Evolutionary conservation across 495 filamentous ascomycete species (phyloP), one percentile per base, ranked within the genome.

Genomic region (Clohesyomyces aquaticus): DNA sequence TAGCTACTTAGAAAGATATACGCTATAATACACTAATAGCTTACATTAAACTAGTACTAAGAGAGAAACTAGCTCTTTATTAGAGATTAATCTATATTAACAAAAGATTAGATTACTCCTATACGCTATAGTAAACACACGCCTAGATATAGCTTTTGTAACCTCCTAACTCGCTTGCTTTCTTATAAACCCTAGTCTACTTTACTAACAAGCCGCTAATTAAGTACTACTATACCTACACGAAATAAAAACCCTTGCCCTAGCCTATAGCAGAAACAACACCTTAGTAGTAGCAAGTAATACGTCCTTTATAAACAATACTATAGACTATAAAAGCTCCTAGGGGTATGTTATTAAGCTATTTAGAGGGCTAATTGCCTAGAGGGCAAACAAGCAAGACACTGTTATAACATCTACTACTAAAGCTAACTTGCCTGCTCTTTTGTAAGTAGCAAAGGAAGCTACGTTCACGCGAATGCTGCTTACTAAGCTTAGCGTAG

Each of bases 31-130:
- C 45, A 48, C 45, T 22, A 48, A 48, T 48, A 48, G 19, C 19
- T 12, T 11, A 12, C 10, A 12, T 48, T 12, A 22, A 48, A 19
- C 19, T 48, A 48, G 21, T 12, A 22, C 45, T 48, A 12, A 48
- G 21, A 22, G 21, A 48, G 19, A 22, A n/a, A 10, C 21, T 22
- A 8, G 45, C 45, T 48, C 8, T 8, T 19, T 8, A 11, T 10
- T 8, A 12, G 19, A 48, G 19, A 48, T 48, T 22, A 48, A 48
- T 8, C 8, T 12, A 12, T 48, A 48, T 21, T 48, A 48, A 48
- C 45, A 48, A 22, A 48, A 48, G 19, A 48, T 48, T 48, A 48
- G 45, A 11, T 48, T 22, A 48, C 10, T 48, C 10, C 45, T 48
- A 8, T 48, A 11, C 21, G 45, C 45, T 12, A 19, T 19, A 12